Conservation (phyloP, 805 yeast genomes). For the Kazachstania bromeliacearum region DNA sequence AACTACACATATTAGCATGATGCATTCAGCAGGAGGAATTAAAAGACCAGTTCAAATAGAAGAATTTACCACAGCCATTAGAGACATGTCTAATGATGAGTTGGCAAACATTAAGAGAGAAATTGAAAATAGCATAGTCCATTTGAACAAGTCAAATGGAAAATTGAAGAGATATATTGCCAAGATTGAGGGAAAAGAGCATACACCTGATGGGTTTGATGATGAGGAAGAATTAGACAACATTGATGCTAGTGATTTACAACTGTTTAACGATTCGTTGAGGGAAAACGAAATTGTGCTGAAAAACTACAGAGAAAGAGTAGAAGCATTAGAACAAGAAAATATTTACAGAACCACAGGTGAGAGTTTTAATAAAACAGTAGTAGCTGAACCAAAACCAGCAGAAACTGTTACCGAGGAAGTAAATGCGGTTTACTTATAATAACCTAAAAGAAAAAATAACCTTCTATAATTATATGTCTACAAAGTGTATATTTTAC, state of each 20-base stretch:
- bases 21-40: slow-evolving; percentile 25
- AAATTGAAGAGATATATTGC: slow-evolving; percentile 37
- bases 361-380: background rate
- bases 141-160: slow-evolving; percentile 43
- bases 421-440: slow-evolving; percentile 5
- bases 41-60: slow-evolving; percentile 34
- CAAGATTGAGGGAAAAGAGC: slow-evolving; percentile 19
- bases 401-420: background rate
- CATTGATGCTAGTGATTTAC: slow-evolving; percentile 37
- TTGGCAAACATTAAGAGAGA: slow-evolving; percentile 27
- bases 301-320: slow-evolving; percentile 39
- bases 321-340: slow-evolving; percentile 40
- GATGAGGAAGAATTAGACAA: slow-evolving; percentile 24
- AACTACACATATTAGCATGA: no score
- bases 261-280: slow-evolving; percentile 45
- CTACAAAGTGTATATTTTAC: no score
- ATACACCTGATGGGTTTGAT: slow-evolving; percentile 26
- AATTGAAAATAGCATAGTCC: slow-evolving; percentile 35
- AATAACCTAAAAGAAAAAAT: no score
- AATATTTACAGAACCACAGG: slow-evolving; percentile 30
- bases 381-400: background rate
- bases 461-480: background rate
- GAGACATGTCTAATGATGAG: slow-evolving; percentile 42
- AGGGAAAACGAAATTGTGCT: slow-evolving; percentile 49
- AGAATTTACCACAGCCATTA: slow-evolving; percentile 45